Evolutionary conservation across 2,329 filamentous ascomycete genomes (phyloP).

Genomic region (Neopestalotiopsis sp.): DNA sequence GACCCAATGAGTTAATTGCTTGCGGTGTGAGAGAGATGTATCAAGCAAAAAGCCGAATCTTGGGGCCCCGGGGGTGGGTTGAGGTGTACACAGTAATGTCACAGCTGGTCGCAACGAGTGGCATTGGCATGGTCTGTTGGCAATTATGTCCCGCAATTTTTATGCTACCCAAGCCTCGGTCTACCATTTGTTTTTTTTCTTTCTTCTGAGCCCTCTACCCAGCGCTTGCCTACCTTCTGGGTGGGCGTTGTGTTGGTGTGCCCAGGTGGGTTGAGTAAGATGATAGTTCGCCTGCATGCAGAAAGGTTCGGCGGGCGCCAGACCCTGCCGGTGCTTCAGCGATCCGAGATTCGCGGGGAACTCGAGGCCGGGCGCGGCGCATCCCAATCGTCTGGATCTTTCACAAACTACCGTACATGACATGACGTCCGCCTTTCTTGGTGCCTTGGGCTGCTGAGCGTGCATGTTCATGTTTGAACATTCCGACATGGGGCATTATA

Average conservation of each 20-base stretch:
- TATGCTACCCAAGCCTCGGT: neutral
- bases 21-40: constrained; percentile 1
- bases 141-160: neutral
- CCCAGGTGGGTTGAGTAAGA: neutral
- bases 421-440: constrained; percentile 3
- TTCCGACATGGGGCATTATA: neutral
- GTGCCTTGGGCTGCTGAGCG: neutral
- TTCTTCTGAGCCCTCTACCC: neutral
- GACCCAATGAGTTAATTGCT: neutral
- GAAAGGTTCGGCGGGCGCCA: constrained; percentile 13
- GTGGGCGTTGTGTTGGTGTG: too few relatives aligned
- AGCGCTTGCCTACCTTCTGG: too few relatives aligned
- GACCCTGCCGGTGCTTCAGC: constrained; percentile 16
- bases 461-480: neutral
- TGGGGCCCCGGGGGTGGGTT: too few relatives aligned
- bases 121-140: neutral
- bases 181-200: neutral
- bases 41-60: neutral
- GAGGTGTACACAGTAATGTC: neutral
- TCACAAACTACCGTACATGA: neutral
- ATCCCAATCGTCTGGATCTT: constrained; percentile 6
- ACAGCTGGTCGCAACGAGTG: neutral
- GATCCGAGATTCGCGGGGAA: constrained; percentile 19
- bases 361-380: neutral
- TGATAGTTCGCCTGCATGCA: constrained; percentile 16